These are phyloP conservation scores for Mycena alexandri DNA, from an alignment of 768 basidiomycete species.

Conservation along the genomic window DNA sequence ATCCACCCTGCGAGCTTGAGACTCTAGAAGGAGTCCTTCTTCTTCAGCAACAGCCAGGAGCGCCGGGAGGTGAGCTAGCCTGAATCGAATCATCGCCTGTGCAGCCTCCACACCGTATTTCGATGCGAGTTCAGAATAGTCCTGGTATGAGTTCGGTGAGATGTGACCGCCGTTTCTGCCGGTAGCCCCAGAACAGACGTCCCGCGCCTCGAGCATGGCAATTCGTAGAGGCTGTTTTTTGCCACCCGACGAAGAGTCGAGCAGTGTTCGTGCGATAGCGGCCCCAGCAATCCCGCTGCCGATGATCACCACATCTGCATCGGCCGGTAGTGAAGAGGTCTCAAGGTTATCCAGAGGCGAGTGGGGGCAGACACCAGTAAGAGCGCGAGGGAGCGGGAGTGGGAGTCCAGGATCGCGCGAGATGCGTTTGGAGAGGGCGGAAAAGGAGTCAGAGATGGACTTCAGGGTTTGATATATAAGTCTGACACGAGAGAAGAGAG, in stretches of 20 bases:
- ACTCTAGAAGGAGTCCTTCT: constrained; percentile 63
- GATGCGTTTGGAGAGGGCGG: constrained; percentile 49
- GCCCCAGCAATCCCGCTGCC: constrained; percentile 86
- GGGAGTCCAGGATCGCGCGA: constrained; percentile 64
- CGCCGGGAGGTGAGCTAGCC: constrained; percentile 67
- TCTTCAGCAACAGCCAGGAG: constrained; percentile 64
- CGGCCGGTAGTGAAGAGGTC: constrained; percentile 46
- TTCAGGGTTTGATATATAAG: constrained; percentile 29
- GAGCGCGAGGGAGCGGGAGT: constrained; percentile 64
- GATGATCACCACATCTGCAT: constrained; percentile 79
- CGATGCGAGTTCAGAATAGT: constrained; percentile 63
- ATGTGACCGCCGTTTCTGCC: constrained; percentile 84
- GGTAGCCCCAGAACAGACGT: constrained; percentile 80
- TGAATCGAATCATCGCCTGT: constrained; percentile 68
- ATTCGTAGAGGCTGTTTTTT: constrained; percentile 55
- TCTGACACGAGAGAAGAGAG: constrained; percentile 14
- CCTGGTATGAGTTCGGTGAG: constrained; percentile 69
- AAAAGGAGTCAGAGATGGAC: constrained; percentile 38
- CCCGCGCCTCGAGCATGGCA: constrained; percentile 86
- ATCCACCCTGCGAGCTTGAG: constrained; percentile 70
- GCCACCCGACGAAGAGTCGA: constrained; percentile 54
- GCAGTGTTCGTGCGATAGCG: constrained; percentile 66
- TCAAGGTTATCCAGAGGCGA: constrained; percentile 44
- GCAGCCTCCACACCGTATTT: constrained; percentile 61
- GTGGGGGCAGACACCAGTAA: constrained; percentile 74